A percentile compares a stretch with the other conserved stretches of the same genome.
phyloP scores from a whole-genome alignment of 2,329 filamentous ascomycete genomes.

The Penicillium sp. region DNA sequence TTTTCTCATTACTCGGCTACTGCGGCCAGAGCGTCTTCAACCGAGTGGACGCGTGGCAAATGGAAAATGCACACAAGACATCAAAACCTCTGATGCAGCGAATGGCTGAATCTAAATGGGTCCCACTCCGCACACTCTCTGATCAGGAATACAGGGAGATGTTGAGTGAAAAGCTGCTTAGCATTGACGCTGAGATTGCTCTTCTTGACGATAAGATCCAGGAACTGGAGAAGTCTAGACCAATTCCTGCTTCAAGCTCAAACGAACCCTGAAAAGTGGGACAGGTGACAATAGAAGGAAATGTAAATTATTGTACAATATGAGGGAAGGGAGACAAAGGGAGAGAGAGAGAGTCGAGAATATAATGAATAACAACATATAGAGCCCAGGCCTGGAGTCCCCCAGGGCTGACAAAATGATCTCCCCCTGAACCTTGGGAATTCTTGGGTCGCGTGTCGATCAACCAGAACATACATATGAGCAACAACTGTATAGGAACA shows the following conservation, averaged over 20 bases:
- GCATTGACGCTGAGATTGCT: constrained; percentile 66
- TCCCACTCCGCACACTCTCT: constrained; percentile 59
- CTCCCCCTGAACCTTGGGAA: constrained; percentile 4
- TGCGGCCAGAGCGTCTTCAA: constrained; percentile 51
- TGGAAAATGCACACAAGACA: constrained; percentile 29
- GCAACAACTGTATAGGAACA: neutral
- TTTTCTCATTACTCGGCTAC: constrained; percentile 52
- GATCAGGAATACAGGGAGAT: constrained; percentile 65
- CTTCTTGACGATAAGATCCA: constrained; percentile 68
- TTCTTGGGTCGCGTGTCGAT: constrained; percentile 8
- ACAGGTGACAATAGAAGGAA: neutral
- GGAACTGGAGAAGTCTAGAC: constrained; percentile 35
- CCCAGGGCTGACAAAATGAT: neutral
- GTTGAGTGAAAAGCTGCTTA: constrained; percentile 61
- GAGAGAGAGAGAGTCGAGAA: neutral
- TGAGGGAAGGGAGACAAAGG: neutral
- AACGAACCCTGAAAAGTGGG: constrained; percentile 1
- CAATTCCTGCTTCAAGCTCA: neutral
- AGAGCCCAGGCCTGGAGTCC: neutral
- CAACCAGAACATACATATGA: constrained; percentile 1
- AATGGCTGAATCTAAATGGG: constrained; percentile 57
- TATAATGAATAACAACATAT: neutral
- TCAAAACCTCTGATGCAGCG: constrained; percentile 41
- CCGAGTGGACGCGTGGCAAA: constrained; percentile 41
- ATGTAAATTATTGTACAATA: constrained; percentile 6